Evolutionary conservation across 805 yeast genomes (phyloP).

Genomic region (Candida rishiriensis): DNA sequence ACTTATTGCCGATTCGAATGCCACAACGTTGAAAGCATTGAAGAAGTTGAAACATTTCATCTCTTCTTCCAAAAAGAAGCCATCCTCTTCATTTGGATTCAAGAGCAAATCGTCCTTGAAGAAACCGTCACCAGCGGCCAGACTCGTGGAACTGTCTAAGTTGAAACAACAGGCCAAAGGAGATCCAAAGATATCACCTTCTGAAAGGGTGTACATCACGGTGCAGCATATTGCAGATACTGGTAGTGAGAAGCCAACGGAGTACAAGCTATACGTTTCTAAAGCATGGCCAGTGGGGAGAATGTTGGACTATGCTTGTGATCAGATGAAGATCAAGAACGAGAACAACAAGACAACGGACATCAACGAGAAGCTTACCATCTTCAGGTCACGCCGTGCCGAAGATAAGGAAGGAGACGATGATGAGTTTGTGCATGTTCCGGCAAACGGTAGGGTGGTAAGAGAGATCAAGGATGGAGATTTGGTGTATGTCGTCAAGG

Average conservation of each 20-base stretch:
- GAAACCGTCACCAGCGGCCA: constrained; percentile 17
- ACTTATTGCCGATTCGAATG: constrained; percentile 9
- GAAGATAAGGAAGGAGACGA: constrained; percentile 11
- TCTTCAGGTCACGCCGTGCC: constrained; percentile 35
- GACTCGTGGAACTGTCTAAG: constrained; percentile 33
- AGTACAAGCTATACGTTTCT: constrained; percentile 37
- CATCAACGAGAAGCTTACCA: constrained; percentile 37
- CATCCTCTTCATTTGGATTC: constrained; percentile 4
- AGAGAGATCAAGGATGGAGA: constrained; percentile 46
- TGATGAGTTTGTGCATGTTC: constrained; percentile 27
- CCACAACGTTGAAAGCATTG: constrained; percentile 17
- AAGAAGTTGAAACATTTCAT: constrained; percentile 19
- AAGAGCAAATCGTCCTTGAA: constrained; percentile 1
- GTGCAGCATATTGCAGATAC: constrained; percentile 36
- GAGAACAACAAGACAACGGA: constrained; percentile 43
- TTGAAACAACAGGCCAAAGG: constrained; percentile 50
- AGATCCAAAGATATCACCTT: constrained; percentile 36
- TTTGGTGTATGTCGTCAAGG: constrained; percentile 48
- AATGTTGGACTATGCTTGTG: constrained; percentile 50
- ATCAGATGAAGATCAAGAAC: constrained; percentile 42
- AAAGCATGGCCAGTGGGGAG: constrained; percentile 59
- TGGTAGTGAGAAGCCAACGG: constrained; percentile 4
- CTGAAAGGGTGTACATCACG: constrained; percentile 49
- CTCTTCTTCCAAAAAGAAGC: constrained; percentile 7
- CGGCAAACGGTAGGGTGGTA: constrained; percentile 36